A percentile compares a stretch with the other conserved stretches of the same genome.
Conservation (phyloP, 169 alveolate genomes). For the Eimeria praecox region DNA sequence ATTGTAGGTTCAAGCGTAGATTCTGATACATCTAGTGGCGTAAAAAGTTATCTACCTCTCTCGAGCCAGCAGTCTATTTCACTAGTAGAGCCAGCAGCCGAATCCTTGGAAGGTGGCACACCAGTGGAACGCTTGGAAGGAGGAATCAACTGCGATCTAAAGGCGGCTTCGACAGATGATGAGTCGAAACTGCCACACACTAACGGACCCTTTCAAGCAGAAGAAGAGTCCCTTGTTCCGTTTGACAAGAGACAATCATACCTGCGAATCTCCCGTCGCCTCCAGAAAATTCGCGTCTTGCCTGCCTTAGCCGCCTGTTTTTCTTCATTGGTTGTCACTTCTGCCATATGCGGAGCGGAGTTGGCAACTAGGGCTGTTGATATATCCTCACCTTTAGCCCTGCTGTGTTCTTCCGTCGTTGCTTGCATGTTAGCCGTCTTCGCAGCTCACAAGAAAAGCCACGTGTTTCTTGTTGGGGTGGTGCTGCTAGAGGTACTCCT, state of each 20-base stretch:
- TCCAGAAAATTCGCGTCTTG: conserved; percentile 17
- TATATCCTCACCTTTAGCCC: conserved; percentile 4
- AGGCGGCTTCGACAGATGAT: not conserved
- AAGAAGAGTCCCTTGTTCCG: not conserved
- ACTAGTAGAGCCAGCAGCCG: not conserved
- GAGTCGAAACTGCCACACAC: not conserved
- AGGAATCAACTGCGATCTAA: not conserved
- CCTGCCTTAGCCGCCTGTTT: conserved; percentile 42
- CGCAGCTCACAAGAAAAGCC: conserved; percentile 50
- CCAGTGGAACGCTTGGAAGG: not conserved
- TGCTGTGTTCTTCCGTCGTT: conserved; percentile 16
- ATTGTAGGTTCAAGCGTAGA: not conserved
- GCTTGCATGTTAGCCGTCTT: conserved; percentile 4
- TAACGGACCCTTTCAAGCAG: not conserved
- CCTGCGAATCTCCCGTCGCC: conserved; percentile 20
- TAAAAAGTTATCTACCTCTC: not conserved
- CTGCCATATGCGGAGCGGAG: conserved; percentile 48
- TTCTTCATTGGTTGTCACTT: conserved; percentile 32
- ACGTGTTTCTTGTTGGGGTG: conserved; percentile 59
- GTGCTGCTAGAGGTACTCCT: conserved; percentile 40
- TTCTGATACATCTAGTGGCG: not conserved
- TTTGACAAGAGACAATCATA: conserved; percentile 59
- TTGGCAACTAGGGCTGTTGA: conserved; percentile 17
- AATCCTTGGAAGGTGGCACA: not conserved
- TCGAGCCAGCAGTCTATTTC: not conserved